These are phyloP conservation scores for Annulohypoxylon moriforme DNA, from an alignment of 495 filamentous ascomycete genomes.

Conservation along the genomic window DNA sequence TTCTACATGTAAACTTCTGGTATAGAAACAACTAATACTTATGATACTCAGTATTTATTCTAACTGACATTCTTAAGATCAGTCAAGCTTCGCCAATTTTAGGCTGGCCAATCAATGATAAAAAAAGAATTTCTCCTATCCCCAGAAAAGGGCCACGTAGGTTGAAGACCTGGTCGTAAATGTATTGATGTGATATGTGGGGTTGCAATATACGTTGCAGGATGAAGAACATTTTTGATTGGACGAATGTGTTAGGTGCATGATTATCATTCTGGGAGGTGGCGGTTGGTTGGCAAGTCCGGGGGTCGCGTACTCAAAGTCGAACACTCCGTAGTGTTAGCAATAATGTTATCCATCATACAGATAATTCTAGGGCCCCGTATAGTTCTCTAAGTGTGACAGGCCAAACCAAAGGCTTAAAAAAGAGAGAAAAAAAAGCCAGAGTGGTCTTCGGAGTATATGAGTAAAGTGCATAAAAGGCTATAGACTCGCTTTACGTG, in stretches of 20 bases:
- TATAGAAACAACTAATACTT: neutral
- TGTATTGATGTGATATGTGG: neutral
- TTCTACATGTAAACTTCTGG: neutral
- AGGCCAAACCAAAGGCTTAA: too few relatives aligned
- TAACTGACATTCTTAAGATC: neutral
- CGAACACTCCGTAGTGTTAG: neutral
- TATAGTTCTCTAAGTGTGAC: too few relatives aligned
- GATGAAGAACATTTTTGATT: neutral
- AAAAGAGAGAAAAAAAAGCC: too few relatives aligned
- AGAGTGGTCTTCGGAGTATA: neutral
- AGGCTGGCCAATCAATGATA: neutral
- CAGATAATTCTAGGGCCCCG: neutral
- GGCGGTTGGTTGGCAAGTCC: neutral
- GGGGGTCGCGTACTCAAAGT: neutral
- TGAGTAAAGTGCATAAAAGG: neutral
- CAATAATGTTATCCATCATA: neutral
- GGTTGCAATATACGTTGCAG: conserved; percentile 2
- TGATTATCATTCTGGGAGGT: neutral
- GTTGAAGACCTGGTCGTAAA: neutral
- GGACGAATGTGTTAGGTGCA: neutral
- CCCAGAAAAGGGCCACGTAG: neutral
- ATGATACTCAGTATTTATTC: neutral
- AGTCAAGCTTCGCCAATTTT: neutral
- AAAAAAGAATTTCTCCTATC: neutral
- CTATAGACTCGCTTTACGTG: too few relatives aligned